These are phyloP conservation scores for Corinectria fuckeliana DNA, from an alignment of 2,329 filamentous ascomycete species.

Conservation along the genomic window DNA sequence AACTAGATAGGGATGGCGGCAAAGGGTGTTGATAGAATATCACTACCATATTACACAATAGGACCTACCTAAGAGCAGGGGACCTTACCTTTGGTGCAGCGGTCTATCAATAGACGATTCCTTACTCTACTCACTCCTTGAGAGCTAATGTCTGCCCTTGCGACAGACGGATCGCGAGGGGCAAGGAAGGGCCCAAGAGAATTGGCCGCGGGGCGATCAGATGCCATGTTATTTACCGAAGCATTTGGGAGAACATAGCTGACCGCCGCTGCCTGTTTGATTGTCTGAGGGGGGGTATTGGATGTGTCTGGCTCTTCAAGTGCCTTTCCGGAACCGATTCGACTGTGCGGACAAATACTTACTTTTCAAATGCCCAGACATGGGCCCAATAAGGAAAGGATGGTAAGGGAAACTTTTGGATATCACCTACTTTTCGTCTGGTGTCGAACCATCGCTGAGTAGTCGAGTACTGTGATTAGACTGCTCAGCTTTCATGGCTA, in stretches of 20 bases:
- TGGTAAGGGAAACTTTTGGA: not conserved
- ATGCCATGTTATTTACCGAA: constrained; percentile 5
- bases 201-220: constrained; percentile 22
- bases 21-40: too few species aligned
- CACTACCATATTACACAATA: too few species aligned
- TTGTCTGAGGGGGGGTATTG: constrained; percentile 22
- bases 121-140: constrained; percentile 1
- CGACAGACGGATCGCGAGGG: constrained; percentile 12
- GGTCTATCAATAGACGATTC: too few species aligned
- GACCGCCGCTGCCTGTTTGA: constrained; percentile 13
- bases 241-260: not conserved
- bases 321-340: constrained; percentile 25
- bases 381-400: constrained; percentile 13
- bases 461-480: constrained; percentile 23
- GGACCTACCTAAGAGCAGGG: too few species aligned
- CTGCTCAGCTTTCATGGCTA: constrained; percentile 10
- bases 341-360: constrained; percentile 11
- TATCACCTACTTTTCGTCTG: not conserved
- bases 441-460: not conserved
- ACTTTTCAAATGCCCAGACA: constrained; percentile 12
- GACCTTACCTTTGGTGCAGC: too few species aligned
- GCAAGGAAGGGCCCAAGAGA: constrained; percentile 16
- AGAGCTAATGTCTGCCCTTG: not conserved
- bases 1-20: not conserved
- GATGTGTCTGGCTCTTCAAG: constrained; percentile 24